Percentiles rank a stretch among this genome's conserved stretches.
phyloP scores from a whole-genome alignment of 345 rosid species.

The Barbarea vulgaris region DNA sequence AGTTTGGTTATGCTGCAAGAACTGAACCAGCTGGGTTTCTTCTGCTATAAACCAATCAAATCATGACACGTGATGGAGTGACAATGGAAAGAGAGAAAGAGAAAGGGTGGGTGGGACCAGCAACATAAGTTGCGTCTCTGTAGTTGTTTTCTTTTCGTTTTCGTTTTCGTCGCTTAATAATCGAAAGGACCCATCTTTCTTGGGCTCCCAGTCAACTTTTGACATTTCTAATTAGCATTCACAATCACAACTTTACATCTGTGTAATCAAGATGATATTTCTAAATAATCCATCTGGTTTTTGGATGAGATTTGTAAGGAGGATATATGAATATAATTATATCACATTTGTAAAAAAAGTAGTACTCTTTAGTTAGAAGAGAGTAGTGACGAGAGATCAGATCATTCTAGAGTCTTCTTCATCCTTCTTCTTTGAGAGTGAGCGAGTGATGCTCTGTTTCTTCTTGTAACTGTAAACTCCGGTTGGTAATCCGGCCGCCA shows the following conservation, averaged over 20 bases:
- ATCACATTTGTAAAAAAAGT: no score
- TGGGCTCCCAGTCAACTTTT: not conserved
- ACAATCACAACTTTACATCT: not conserved
- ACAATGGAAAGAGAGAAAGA: not conserved
- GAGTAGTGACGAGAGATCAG: no score
- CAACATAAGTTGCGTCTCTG: not conserved
- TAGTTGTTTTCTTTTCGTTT: not conserved
- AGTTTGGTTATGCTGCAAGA: constrained; percentile 75
- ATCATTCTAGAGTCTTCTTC: no score
- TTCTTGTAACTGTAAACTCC: no score
- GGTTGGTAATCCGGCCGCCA: no score
- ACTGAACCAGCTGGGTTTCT: constrained; percentile 64
- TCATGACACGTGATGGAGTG: not conserved
- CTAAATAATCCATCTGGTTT: no score
- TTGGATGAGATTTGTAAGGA: no score
- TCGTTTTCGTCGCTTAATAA: not conserved
- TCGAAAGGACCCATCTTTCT: not conserved
- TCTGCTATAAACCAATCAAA: constrained; percentile 25
- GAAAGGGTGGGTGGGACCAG: not conserved
- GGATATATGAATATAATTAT: no score
- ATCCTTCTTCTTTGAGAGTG: no score
- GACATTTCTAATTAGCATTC: not conserved
- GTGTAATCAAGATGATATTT: not conserved
- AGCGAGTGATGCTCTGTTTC: no score
- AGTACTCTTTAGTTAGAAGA: no score